A percentile compares a stretch with the other conserved stretches of the same genome.
Conservation (phyloP, 2,329 filamentous ascomycete genomes). For the Colletotrichum sp. region DNA sequence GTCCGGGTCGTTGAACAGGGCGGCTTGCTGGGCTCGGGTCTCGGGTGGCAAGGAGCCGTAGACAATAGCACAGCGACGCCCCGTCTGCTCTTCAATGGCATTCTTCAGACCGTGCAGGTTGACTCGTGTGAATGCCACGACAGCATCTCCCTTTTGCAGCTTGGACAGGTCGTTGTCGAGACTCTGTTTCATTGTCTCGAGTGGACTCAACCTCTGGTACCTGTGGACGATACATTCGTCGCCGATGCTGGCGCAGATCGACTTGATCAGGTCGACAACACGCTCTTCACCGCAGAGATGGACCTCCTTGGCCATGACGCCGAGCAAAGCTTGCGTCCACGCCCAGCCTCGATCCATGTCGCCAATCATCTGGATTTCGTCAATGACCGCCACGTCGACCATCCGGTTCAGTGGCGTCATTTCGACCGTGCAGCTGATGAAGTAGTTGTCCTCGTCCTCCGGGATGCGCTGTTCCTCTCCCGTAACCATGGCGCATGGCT, state of each 20-base stretch:
- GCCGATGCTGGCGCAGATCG: conserved; percentile 78
- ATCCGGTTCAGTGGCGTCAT: conserved; percentile 67
- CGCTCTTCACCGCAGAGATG: conserved; percentile 93
- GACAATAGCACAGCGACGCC: conserved; percentile 85
- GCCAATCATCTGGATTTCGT: conserved; percentile 98
- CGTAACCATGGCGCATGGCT: conserved; percentile 80
- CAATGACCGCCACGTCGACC: conserved; percentile 92
- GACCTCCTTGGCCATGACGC: conserved; percentile 84
- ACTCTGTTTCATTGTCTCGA: conserved; percentile 69
- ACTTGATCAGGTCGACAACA: conserved; percentile 77
- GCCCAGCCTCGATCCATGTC: conserved; percentile 84
- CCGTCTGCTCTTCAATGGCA: conserved; percentile 77
- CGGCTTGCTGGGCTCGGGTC: conserved; percentile 88
- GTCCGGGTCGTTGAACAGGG: conserved; percentile 91
- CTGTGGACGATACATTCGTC: conserved; percentile 82
- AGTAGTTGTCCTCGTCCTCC: conserved; percentile 57
- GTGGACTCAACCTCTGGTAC: conserved; percentile 83
- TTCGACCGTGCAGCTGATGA: conserved; percentile 92
- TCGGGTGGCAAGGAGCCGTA: conserved; percentile 93
- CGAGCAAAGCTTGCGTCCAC: conserved; percentile 91
- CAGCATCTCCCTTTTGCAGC: conserved; percentile 86
- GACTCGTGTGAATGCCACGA: conserved; percentile 86
- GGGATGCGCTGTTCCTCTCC: conserved; percentile 86
- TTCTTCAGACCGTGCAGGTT: conserved; percentile 81
- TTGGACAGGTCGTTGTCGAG: conserved; percentile 67